Base-by-base conservation (phyloP, 2,329 filamentous ascomycete genomes). In the Akanthomyces dipterigenus region DNA sequence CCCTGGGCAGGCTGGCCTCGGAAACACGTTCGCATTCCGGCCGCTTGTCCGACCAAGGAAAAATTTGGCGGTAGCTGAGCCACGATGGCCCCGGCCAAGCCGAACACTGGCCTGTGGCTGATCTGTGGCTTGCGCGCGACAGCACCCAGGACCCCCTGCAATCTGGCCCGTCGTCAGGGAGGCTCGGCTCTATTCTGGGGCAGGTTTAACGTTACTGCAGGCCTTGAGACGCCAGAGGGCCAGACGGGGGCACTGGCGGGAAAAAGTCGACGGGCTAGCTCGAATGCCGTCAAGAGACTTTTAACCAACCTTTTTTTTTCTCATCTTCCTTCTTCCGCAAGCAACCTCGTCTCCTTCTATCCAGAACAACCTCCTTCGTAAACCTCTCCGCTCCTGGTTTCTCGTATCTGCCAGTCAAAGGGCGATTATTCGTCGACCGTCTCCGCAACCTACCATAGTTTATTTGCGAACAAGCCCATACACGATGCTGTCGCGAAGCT, bases 401-500 rank as follows among this genome's bases (percentile, higher is more conserved):
- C 26, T 63, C 28, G 56, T 61, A 55, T 46, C 57, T 46, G 57
- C 50, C 38, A 42, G 45, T 22, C 36, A 50, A 51, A 42, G 56
- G 38, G 31, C n/a, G 36, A 11, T 31, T 60, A 60, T 22, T 56
- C 62, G 20, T 57, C 61, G 54, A 55, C 49, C 18, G 51, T 63
- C 56, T 50, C 28, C 50, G 24, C 9, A 18, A 43, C 12, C 46
- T 43, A 38, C 31, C 16, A 8, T 38, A 2, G 12, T 22, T 50
- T 34, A 64, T 64, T 66, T 60, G 51, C 67, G 63, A 65, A 60
- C 60, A 40, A 59, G 36, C 28, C 43, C 34, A 46, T 45, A 58
- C 73, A 81, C 70, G 66, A 86, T 86, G 83, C 72, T 86, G 75
- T 84, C 82, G 73, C 81, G 82, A 76, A 80, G 78, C 76, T 81